Evolutionary conservation across 1,284 basidiomycete species (phyloP).

Genomic region (Hortiboletus rubellus): DNA sequence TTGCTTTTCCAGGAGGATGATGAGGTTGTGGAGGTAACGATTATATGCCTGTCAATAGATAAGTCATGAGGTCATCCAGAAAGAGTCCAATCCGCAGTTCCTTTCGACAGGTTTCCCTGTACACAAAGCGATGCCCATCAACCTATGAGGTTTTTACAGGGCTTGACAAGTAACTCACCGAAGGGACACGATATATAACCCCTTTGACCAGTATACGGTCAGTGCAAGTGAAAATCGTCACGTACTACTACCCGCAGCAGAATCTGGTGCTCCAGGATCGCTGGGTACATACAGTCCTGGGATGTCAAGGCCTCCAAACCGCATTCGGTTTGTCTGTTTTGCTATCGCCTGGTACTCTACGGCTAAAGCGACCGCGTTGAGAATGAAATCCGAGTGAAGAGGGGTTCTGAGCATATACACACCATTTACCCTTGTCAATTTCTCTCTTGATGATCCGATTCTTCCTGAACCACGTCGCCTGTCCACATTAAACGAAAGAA

Average conservation of each 20-base stretch:
- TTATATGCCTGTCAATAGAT: background rate
- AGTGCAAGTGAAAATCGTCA: background rate
- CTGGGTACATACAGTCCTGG: constrained; percentile 3
- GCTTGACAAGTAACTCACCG: background rate
- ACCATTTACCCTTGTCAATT: too few relatives aligned
- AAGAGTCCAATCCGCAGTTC: background rate
- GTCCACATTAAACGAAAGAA: too few relatives aligned
- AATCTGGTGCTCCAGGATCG: constrained; percentile 4
- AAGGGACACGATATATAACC: constrained; percentile 10
- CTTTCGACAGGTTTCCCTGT: constrained; percentile 6
- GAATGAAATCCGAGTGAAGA: too few relatives aligned
- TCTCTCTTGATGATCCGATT: too few relatives aligned
- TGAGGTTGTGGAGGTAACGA: constrained; percentile 6
- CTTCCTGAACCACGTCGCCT: too few relatives aligned
- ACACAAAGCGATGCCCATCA: background rate
- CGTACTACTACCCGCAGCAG: constrained; percentile 4
- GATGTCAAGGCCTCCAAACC: too few relatives aligned
- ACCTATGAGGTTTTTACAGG: background rate
- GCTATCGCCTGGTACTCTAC: too few relatives aligned
- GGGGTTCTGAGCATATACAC: too few relatives aligned
- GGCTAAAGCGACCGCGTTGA: too few relatives aligned
- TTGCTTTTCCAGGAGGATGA: background rate
- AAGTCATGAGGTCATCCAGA: too few relatives aligned
- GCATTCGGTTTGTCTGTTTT: too few relatives aligned
- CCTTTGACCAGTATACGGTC: background rate